Percentiles rank a stretch among this genome's conserved stretches.
Evolutionary conservation across 2,329 filamentous ascomycete genomes (phyloP).

Genomic region (Zymoseptoria tritici): DNA sequence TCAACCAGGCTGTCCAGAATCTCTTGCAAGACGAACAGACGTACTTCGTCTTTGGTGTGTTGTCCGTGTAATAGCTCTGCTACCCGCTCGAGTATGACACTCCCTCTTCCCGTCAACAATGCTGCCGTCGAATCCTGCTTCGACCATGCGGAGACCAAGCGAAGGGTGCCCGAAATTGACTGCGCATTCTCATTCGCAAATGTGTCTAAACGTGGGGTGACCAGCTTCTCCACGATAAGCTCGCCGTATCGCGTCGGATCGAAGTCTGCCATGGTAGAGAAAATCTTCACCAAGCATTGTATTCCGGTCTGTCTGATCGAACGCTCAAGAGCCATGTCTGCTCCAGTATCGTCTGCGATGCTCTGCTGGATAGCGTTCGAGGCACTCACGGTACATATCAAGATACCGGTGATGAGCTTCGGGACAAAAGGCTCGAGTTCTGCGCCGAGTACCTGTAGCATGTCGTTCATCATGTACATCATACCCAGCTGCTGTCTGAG

Average conservation of each 20-base stretch:
- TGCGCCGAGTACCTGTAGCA: conserved; percentile 75
- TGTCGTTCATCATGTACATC: conserved; percentile 80
- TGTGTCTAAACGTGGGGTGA: conserved; percentile 69
- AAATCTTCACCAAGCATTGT: conserved; percentile 74
- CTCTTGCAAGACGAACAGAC: conserved; percentile 65
- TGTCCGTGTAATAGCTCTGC: conserved; percentile 63
- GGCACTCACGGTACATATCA: conserved; percentile 62
- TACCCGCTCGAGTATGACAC: conserved; percentile 57
- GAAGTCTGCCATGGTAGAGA: conserved; percentile 62
- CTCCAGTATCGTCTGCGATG: conserved; percentile 21
- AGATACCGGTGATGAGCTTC: conserved; percentile 64
- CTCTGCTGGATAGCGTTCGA: conserved; percentile 27
- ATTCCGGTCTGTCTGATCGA: conserved; percentile 64
- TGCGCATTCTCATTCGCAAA: conserved; percentile 82
- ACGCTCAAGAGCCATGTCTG: conserved; percentile 52
- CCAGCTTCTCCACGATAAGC: conserved; percentile 63
- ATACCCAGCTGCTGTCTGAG: conserved; percentile 79
- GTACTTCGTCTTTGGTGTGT: conserved; percentile 80
- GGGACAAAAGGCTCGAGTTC: conserved; percentile 62
- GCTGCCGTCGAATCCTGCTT: conserved; percentile 56
- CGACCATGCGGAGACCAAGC: conserved; percentile 76
- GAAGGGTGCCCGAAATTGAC: conserved; percentile 74
- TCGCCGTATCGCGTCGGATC: conserved; percentile 66
- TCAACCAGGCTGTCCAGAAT: conserved; percentile 65
- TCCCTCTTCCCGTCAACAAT: conserved; percentile 60